These are phyloP conservation scores for Leucosporidium scottii DNA, from an alignment of 768 basidiomycete genomes.

Conservation along the genomic window DNA sequence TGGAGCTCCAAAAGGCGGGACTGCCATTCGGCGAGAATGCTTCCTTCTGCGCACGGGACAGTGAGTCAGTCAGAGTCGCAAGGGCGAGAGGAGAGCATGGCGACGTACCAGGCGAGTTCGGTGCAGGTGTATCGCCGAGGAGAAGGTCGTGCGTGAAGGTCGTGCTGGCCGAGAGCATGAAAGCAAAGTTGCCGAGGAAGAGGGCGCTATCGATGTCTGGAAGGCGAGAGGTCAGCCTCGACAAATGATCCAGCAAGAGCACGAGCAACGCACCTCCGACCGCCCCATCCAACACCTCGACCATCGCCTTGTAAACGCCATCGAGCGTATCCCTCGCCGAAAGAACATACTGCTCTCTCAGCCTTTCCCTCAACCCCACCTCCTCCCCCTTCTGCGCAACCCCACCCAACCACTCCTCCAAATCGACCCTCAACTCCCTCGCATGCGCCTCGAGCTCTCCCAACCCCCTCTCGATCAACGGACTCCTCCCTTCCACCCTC, in stretches of 20 bases:
- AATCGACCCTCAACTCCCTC: slow-evolving; percentile 12
- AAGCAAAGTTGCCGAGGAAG: slow-evolving; percentile 24
- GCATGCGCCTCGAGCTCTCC: slow-evolving; percentile 22
- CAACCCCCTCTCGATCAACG: slow-evolving; percentile 26
- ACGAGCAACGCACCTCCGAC: background rate
- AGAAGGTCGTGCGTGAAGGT: slow-evolving; percentile 13
- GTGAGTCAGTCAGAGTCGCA: background rate
- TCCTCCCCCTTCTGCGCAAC: background rate
- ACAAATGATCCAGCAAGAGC: too few relatives aligned
- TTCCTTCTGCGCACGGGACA: background rate
- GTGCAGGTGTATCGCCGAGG: background rate
- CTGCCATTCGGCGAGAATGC: slow-evolving; percentile 6
- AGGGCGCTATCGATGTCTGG: slow-evolving; percentile 2
- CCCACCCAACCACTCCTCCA: slow-evolving; percentile 19
- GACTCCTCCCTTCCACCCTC: slow-evolving; percentile 22
- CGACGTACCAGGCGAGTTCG: background rate
- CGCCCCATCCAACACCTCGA: background rate
- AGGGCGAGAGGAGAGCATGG: too few relatives aligned
- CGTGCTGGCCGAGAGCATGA: background rate
- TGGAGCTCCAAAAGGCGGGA: slow-evolving; percentile 3
- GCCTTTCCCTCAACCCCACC: background rate
- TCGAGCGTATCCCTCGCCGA: slow-evolving; percentile 12
- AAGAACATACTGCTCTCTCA: slow-evolving; percentile 9
- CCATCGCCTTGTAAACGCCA: slow-evolving; percentile 3
- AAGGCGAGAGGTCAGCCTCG: background rate